Conservation (phyloP, 1,139 yeast species). For the Saccharomyces hybrid region DNA sequence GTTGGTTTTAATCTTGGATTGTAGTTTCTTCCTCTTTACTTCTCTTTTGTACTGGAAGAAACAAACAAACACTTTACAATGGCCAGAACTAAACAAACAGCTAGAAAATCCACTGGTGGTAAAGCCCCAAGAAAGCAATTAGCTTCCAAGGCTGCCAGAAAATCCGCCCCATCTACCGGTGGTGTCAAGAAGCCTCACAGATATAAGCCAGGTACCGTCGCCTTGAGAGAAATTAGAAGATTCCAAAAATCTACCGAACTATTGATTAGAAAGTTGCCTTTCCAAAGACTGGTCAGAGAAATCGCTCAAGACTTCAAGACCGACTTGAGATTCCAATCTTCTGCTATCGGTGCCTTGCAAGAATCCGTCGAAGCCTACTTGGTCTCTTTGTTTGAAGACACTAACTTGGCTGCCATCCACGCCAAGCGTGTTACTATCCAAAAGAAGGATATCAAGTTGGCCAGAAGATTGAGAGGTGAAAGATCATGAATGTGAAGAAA, state of each 20-base stretch:
- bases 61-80: conserved; percentile 34
- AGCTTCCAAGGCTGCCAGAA: conserved; percentile 98
- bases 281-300: conserved; percentile 98
- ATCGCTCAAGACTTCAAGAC: conserved; percentile 97
- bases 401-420: conserved; percentile 97
- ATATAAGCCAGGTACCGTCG: conserved; percentile 99
- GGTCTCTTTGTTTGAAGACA: conserved; percentile 84
- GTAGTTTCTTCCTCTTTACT: not conserved
- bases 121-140: conserved; percentile 99
- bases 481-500: conserved; percentile 45
- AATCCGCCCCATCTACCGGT: conserved; percentile 95
- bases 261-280: conserved; percentile 93
- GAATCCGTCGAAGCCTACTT: conserved; percentile 98
- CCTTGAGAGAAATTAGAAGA: conserved; percentile 98
- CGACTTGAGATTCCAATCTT: conserved; percentile 95
- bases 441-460: conserved; percentile 98
- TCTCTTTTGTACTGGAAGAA: not conserved
- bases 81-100: conserved; percentile 99
- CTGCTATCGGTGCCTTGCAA: conserved; percentile 97
- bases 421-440: conserved; percentile 99
- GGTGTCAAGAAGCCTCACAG: conserved; percentile 99
- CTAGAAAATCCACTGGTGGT: conserved; percentile 99
- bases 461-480: conserved; percentile 99
- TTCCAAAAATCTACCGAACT: conserved; percentile 97
- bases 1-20: no score